A percentile compares a stretch with the other conserved stretches of the same genome.
phyloP scores from a whole-genome alignment of 345 rosid genomes.

The Ceriops decandra region DNA sequence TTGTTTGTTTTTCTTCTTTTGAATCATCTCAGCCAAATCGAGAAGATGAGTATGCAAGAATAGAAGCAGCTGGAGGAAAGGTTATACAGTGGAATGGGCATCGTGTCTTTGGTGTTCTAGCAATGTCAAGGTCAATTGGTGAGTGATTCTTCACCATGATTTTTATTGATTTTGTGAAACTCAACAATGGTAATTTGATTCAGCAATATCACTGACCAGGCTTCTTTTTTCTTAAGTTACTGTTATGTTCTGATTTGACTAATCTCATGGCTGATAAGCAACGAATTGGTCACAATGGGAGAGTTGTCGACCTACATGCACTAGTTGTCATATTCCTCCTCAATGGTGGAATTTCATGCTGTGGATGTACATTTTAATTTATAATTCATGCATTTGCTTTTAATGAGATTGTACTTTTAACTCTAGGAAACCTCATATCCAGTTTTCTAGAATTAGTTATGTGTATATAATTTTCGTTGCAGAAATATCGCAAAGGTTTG shows the following conservation, averaged over 20 bases:
- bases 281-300: not conserved
- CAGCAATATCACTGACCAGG: not conserved
- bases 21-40: slow-evolving; percentile 70
- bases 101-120: slow-evolving; percentile 96
- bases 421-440: not conserved
- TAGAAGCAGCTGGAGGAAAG: slow-evolving; percentile 96
- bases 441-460: not conserved
- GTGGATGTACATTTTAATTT: not conserved
- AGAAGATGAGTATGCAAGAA: slow-evolving; percentile 91
- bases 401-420: not conserved
- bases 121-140: slow-evolving; percentile 98
- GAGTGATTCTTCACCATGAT: slow-evolving; percentile 17
- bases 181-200: not conserved
- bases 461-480: not conserved
- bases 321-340: not conserved
- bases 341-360: not conserved
- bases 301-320: not conserved
- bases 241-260: not conserved
- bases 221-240: not conserved
- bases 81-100: slow-evolving; percentile 97
- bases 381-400: not conserved
- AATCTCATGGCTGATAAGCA: not conserved
- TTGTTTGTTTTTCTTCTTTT: slow-evolving; percentile 4
- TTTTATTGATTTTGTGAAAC: not conserved
- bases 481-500: not conserved